Evolutionary conservation across 1,139 yeast species (phyloP).

Genomic region (Kazachstania sp.): DNA sequence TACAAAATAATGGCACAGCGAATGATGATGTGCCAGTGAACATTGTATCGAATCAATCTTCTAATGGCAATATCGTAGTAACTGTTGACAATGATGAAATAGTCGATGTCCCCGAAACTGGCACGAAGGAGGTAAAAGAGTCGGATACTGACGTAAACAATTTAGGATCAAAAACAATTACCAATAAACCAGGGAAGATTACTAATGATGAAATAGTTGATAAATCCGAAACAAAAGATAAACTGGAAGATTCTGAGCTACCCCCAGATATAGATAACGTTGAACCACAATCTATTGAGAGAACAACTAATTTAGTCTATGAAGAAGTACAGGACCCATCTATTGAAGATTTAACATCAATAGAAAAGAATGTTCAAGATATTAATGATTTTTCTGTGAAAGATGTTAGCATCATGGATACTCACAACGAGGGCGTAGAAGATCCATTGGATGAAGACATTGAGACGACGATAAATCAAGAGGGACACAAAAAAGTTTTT

Average conservation of each 20-base stretch:
- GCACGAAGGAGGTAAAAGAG: neutral
- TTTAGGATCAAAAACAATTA: neutral
- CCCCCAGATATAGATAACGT: too few species aligned
- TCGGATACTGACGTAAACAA: neutral
- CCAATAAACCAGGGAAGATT: neutral
- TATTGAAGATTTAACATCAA: neutral
- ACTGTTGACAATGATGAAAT: neutral
- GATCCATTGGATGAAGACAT: neutral
- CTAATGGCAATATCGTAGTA: neutral
- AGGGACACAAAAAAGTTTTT: neutral
- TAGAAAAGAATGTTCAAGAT: neutral
- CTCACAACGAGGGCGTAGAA: too few species aligned
- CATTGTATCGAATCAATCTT: neutral
- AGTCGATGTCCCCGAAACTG: neutral
- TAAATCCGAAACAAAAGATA: neutral
- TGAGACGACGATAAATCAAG: neutral
- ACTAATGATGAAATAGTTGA: neutral
- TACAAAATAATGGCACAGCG: slow-evolving; percentile 5
- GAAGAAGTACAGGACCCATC: neutral
- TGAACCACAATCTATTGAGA: neutral
- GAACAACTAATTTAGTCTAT: neutral
- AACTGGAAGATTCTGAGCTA: neutral
- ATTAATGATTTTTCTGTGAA: neutral
- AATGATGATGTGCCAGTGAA: slow-evolving; percentile 2
- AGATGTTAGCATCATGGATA: neutral